These are phyloP conservation scores for Ulvella scutata DNA, from an alignment of 139 green algal species.

Conservation along the genomic window DNA sequence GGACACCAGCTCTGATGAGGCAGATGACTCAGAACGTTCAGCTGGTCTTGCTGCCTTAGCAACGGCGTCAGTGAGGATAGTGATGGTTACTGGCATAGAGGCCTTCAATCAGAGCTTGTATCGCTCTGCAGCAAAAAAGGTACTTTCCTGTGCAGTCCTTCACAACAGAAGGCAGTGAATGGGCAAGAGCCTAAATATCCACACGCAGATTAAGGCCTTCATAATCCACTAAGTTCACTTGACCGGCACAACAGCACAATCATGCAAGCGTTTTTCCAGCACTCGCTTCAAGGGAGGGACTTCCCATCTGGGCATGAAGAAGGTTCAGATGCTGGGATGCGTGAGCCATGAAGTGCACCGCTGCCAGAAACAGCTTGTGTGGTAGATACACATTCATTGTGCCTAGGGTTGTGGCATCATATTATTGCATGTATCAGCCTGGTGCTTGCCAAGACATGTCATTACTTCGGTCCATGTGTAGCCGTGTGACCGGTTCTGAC, in stretches of 20 bases:
- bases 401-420: background rate
- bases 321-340: no score
- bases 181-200: background rate
- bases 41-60: background rate
- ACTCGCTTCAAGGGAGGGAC: no score
- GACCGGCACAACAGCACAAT: no score
- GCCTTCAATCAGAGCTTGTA: conserved; percentile 92
- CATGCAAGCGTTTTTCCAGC: no score
- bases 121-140: conserved; percentile 30
- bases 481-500: background rate
- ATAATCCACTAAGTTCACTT: no score
- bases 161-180: background rate
- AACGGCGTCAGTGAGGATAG: conserved; percentile 41
- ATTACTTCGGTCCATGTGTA: background rate
- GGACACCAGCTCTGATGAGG: background rate
- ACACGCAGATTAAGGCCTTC: no score
- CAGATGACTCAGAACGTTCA: background rate
- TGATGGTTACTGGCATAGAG: conserved; percentile 93
- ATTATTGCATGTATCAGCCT: background rate
- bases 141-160: background rate
- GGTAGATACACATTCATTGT: background rate
- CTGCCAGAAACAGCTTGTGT: no score
- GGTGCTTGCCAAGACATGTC: background rate
- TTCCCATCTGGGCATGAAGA: no score
- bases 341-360: no score